Evolutionary conservation across 2,329 filamentous ascomycete genomes (phyloP).

Genomic region (Neophaeococcomyces mojaviensis): DNA sequence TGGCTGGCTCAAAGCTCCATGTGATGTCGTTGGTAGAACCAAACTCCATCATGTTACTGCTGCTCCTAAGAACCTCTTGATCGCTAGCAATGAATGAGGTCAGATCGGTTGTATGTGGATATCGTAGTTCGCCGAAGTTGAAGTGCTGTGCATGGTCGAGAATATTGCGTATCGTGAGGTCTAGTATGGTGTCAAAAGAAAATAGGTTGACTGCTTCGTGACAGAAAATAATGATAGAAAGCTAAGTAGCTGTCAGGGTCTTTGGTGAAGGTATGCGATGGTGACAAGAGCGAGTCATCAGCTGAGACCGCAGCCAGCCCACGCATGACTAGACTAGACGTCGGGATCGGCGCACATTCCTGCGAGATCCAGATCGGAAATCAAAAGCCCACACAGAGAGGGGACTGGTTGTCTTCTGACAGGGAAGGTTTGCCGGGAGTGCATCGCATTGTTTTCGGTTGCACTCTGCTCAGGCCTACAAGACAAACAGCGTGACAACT

Average conservation of each 20-base stretch:
- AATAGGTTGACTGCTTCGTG: not conserved
- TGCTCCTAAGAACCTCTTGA: not conserved
- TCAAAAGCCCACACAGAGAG: not conserved
- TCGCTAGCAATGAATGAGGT: not conserved
- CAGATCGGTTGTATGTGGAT: conserved; percentile 2
- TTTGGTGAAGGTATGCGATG: not conserved
- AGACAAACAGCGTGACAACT: too few relatives aligned
- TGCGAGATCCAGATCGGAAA: conserved; percentile 4
- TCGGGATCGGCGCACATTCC: not conserved
- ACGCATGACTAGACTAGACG: not conserved
- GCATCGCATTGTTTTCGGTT: too few relatives aligned
- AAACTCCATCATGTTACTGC: not conserved
- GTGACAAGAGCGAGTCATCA: conserved; percentile 2
- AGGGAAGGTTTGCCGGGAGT: not conserved
- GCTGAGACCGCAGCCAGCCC: not conserved
- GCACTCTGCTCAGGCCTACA: too few relatives aligned
- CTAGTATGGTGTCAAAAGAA: not conserved
- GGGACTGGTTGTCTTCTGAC: not conserved
- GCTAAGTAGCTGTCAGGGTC: too few relatives aligned
- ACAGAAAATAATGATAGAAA: not conserved
- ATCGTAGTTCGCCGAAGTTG: not conserved
- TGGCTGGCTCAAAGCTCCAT: conserved; percentile 7
- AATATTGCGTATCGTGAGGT: not conserved
- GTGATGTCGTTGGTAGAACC: not conserved
- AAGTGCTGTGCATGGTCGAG: conserved; percentile 3